Evolutionary conservation across 192 early-diverging fungal genomes (phyloP).

Genomic region (Phycomyces blakesleeanus): DNA sequence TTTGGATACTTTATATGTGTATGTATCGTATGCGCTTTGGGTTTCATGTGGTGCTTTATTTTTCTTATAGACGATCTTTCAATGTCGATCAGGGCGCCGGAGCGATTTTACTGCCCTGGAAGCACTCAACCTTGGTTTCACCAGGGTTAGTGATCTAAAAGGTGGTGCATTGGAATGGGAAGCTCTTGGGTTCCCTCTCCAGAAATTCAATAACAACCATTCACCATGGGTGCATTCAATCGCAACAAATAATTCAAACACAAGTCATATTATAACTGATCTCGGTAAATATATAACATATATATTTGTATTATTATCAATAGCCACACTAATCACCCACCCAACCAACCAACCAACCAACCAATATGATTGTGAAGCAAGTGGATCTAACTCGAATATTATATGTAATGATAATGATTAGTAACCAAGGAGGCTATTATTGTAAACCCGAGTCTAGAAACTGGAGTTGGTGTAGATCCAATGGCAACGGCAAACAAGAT

Average conservation of each 20-base stretch:
- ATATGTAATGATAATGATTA: neutral
- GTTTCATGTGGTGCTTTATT: conserved; percentile 2
- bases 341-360: no score
- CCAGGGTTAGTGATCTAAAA: neutral
- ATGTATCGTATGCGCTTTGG: neutral
- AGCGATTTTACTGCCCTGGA: conserved; percentile 12
- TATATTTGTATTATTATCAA: no score
- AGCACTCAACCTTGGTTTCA: conserved; percentile 10
- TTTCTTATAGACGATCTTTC: conserved; percentile 3
- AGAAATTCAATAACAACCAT: conserved; percentile 7
- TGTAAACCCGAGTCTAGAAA: neutral
- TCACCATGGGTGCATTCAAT: conserved; percentile 10
- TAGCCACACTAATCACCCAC: no score
- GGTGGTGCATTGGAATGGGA: conserved; percentile 14
- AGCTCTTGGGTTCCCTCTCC: conserved; percentile 3
- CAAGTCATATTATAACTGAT: no score
- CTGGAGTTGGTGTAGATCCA: neutral
- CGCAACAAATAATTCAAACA: no score
- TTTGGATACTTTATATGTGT: no score
- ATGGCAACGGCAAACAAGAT: neutral
- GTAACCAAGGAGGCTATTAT: neutral
- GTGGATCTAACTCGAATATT: no score
- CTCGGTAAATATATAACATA: no score
- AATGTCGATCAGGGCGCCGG: conserved; percentile 20
- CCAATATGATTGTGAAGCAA: no score